A percentile compares a stretch with the other conserved stretches of the same genome.
phyloP scores from a whole-genome alignment of 495 filamentous ascomycete genomes.

The Viridothelium virens region DNA sequence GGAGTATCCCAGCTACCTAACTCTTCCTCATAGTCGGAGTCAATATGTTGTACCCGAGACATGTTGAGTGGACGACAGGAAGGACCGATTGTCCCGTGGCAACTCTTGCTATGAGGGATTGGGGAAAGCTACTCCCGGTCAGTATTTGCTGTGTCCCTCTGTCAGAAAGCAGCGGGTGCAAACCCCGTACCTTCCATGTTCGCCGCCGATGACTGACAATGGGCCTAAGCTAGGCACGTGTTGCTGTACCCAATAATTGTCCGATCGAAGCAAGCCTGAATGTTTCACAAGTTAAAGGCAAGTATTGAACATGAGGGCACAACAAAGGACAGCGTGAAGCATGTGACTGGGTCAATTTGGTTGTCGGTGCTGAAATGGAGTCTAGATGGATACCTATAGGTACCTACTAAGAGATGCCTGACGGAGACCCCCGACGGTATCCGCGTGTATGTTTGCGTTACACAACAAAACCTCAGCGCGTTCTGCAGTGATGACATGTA shows the following conservation, averaged over 20 bases:
- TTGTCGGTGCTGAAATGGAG: no score
- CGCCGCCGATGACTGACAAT: background rate
- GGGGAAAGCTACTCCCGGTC: background rate
- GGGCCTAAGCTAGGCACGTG: no score
- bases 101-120: background rate
- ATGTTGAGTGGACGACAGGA: background rate
- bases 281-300: no score
- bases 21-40: constrained; percentile 1
- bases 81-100: background rate
- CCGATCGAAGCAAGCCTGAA: no score
- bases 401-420: no score
- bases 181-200: background rate
- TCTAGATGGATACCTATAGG: no score
- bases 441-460: background rate
- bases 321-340: no score
- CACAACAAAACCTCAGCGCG: background rate
- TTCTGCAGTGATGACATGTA: background rate
- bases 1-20: background rate
- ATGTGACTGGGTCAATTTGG: no score
- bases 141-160: no score
- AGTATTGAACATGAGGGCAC: no score
- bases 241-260: no score
- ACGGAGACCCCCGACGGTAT: no score
- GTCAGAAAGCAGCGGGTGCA: background rate
- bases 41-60: background rate